Conservation (phyloP, 2,329 filamentous ascomycete genomes). For the Hymenoscyphus occultus region DNA sequence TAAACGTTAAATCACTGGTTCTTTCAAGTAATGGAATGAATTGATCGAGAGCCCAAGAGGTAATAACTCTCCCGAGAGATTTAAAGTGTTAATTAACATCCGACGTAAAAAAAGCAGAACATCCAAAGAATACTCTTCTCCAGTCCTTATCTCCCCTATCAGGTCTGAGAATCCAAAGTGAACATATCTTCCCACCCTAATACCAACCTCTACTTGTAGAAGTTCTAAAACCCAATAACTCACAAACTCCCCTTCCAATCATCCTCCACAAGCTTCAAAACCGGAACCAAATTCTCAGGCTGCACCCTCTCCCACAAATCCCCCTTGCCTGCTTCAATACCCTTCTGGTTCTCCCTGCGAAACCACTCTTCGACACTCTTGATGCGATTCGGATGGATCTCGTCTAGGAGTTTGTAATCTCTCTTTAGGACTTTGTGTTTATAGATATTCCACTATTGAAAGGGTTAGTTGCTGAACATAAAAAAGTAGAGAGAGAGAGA, state of each 20-base stretch:
- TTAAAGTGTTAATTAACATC: no score
- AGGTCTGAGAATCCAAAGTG: no score
- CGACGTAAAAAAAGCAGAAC: no score
- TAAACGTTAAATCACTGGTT: no score
- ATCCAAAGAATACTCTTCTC: no score
- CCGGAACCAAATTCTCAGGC: constrained; percentile 25
- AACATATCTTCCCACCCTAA: no score
- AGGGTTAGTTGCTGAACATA: not conserved
- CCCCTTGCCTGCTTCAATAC: constrained; percentile 30
- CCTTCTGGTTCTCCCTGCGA: constrained; percentile 39
- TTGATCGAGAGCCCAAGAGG: no score
- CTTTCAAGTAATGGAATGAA: no score
- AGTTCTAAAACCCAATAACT: no score
- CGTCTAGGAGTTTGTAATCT: constrained; percentile 49
- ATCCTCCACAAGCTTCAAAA: constrained; percentile 35
- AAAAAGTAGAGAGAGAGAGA: not conserved
- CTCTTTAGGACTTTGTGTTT: constrained; percentile 40
- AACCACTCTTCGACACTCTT: constrained; percentile 50
- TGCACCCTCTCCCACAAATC: constrained; percentile 38
- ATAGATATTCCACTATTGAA: constrained; percentile 44
- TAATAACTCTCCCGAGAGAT: no score
- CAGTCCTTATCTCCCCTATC: no score
- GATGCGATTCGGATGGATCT: constrained; percentile 50
- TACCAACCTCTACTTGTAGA: no score
- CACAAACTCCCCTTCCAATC: constrained; percentile 25